phyloP scores from a whole-genome alignment of 495 filamentous ascomycete genomes.

The Penicillium argentinense region DNA sequence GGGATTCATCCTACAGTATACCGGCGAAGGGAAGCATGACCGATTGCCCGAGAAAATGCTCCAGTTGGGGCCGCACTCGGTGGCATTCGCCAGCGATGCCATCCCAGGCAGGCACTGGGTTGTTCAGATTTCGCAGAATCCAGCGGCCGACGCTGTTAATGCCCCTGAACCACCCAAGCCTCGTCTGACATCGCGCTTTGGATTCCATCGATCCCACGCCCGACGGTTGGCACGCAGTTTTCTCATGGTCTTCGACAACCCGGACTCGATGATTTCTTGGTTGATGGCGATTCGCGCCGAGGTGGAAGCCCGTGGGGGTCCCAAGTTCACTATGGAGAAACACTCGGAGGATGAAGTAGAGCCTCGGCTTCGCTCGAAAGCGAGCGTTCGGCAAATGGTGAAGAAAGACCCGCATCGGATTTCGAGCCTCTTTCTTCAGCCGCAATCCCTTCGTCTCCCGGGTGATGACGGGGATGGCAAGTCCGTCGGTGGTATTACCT shows the following conservation, averaged over 20 bases:
- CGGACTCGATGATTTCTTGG: conserved; percentile 88
- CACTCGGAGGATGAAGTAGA: conserved; percentile 33
- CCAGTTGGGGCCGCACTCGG: conserved; percentile 78
- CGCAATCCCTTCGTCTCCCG: conserved; percentile 31
- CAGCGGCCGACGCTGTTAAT: conserved; percentile 58
- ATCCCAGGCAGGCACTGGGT: conserved; percentile 94
- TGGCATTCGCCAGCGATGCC: conserved; percentile 89
- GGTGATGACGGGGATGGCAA: conserved; percentile 30
- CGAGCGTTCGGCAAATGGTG: conserved; percentile 36
- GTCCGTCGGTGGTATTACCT: conserved; percentile 23
- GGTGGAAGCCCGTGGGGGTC: conserved; percentile 69
- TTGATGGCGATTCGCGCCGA: conserved; percentile 59
- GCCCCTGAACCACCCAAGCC: conserved; percentile 55
- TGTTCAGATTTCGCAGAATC: conserved; percentile 78
- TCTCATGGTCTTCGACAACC: conserved; percentile 75
- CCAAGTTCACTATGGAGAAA: conserved; percentile 59
- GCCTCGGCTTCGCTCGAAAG: conserved; percentile 42
- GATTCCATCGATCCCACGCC: conserved; percentile 60
- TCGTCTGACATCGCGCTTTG: conserved; percentile 65
- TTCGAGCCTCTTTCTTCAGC: conserved; percentile 60
- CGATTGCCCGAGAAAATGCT: conserved; percentile 85
- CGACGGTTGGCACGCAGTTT: conserved; percentile 65
- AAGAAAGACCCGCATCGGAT: conserved; percentile 59
- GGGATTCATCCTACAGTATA: conserved; percentile 85
- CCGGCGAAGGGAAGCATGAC: conserved; percentile 76